Evolutionary conservation across 2,329 filamentous ascomycete species (phyloP), one percentile per base, ranked within the genome.

Genomic region (Sporothrix phasma): DNA sequence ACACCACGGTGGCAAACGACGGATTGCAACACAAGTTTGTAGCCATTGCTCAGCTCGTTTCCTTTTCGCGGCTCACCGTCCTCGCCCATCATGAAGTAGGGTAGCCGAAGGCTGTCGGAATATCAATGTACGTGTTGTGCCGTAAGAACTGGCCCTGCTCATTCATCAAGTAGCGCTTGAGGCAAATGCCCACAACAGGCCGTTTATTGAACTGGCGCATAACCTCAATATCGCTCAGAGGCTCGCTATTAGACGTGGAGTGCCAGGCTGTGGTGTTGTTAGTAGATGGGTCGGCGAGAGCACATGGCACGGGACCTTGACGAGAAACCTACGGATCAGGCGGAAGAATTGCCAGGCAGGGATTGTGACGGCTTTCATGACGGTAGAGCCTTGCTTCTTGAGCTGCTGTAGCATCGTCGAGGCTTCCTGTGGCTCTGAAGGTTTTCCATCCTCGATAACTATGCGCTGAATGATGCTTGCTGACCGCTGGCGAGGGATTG

Each of bases 291-390:
- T 26, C 1, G 5, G 10, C 4, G 10, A 15, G 26, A 5, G 10
- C 31, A 37, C 2, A 0, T 29, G 5, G n/a, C 19, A 17, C 5
- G 47, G 15, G 17, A 1, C 2, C 10, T 37, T 10, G n/a, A 37
- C 43, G 5, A n/a, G 17, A 54, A 17, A 70, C 88, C 76, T 78
- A 92, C 89, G 92, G 70, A 97, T 91, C 29, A 97, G 79, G 71
- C 89, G 91, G 76, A 97, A 97, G 72, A 97, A 96, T 71, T 97
- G 93, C 92, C 92, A 97, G 1, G 94, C 94, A 43, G 93, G 93
- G 79, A 97, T 96, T 65, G 93, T 87, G 15, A 97, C 89, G 70
- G 96, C 92, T 72, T 93, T 96, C 69, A 77, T 80, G 64, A 80
- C 78, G 1, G 77, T 80, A 13, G 81, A 82, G 69, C 78, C 74